Conservation (phyloP, 2,329 filamentous ascomycete genomes). For the Metarhizium album region DNA sequence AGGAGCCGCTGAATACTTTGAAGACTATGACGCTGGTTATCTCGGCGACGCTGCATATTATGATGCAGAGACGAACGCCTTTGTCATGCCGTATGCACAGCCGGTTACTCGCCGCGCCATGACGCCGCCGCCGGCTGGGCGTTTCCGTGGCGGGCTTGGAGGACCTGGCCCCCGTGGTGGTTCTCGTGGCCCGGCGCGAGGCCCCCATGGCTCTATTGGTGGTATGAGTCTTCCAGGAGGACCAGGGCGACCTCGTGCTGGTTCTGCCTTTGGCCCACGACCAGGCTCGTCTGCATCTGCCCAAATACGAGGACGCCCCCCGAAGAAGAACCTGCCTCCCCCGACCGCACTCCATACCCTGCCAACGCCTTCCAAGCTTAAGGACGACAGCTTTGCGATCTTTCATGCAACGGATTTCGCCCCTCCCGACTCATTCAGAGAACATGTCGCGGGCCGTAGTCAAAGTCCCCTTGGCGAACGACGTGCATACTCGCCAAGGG, state of each 20-base stretch:
- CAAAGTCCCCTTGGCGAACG: conserved; percentile 55
- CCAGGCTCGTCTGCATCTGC: conserved; percentile 56
- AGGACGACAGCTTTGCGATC: conserved; percentile 67
- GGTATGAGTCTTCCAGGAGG: conserved; percentile 35
- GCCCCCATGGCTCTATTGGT: conserved; percentile 37
- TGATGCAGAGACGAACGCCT: conserved; percentile 57
- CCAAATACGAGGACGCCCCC: conserved; percentile 26
- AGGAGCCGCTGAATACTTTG: conserved; percentile 45
- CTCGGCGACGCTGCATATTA: conserved; percentile 57
- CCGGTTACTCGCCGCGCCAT: conserved; percentile 82
- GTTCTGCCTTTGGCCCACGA: conserved; percentile 23
- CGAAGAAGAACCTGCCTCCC: conserved; percentile 49
- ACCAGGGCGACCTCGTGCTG: conserved; percentile 45
- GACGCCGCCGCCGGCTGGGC: conserved; percentile 71
- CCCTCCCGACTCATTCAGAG: conserved; percentile 57
- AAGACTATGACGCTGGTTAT: conserved; percentile 65
- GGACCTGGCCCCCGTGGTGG: conserved; percentile 15
- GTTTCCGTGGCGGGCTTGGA: conserved; percentile 28
- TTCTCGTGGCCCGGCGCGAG: conserved; percentile 25
- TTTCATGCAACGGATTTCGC: conserved; percentile 71
- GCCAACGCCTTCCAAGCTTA: conserved; percentile 76
- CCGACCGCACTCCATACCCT: conserved; percentile 64
- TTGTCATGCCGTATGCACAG: conserved; percentile 75
- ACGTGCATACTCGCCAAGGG: conserved; percentile 62
- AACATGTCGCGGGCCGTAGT: conserved; percentile 58